Evolutionary conservation across 768 basidiomycete genomes (phyloP).

Genomic region (Leccinellum rugosiceps): DNA sequence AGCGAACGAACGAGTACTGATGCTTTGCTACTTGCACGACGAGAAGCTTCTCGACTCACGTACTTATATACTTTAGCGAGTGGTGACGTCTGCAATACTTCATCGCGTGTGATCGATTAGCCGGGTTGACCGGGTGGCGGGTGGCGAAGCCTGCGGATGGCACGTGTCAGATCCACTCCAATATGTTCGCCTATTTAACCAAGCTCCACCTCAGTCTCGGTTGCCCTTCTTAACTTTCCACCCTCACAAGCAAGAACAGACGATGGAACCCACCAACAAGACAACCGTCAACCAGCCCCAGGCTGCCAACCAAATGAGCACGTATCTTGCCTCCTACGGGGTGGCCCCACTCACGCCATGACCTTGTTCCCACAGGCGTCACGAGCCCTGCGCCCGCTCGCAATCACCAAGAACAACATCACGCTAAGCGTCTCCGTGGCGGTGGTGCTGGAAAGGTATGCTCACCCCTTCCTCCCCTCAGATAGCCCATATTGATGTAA

Average conservation of each 20-base stretch:
- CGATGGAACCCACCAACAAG: constrained; percentile 32
- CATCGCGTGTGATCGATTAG: background rate
- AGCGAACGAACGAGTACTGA: background rate
- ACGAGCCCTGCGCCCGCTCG: constrained; percentile 44
- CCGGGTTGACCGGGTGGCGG: background rate
- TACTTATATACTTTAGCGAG: background rate
- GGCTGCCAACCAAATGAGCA: constrained; percentile 62
- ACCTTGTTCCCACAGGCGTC: constrained; percentile 33
- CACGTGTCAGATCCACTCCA: constrained; percentile 11
- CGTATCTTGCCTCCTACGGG: constrained; percentile 21
- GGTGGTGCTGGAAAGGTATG: constrained; percentile 66
- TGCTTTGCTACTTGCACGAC: background rate
- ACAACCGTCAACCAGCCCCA: constrained; percentile 52
- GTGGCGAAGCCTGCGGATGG: constrained; percentile 5
- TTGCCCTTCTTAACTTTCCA: background rate
- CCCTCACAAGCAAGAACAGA: constrained; percentile 25
- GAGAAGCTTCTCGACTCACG: no score
- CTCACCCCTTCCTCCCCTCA: background rate
- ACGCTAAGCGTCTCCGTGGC: constrained; percentile 61
- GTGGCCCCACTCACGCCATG: background rate
- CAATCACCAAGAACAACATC: constrained; percentile 40
- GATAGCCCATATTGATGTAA: background rate
- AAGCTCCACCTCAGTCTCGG: background rate
- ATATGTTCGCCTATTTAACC: constrained; percentile 15
- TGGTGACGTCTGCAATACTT: background rate